Conservation (phyloP, 2,329 filamentous ascomycete genomes). For the Amauroascus niger region DNA sequence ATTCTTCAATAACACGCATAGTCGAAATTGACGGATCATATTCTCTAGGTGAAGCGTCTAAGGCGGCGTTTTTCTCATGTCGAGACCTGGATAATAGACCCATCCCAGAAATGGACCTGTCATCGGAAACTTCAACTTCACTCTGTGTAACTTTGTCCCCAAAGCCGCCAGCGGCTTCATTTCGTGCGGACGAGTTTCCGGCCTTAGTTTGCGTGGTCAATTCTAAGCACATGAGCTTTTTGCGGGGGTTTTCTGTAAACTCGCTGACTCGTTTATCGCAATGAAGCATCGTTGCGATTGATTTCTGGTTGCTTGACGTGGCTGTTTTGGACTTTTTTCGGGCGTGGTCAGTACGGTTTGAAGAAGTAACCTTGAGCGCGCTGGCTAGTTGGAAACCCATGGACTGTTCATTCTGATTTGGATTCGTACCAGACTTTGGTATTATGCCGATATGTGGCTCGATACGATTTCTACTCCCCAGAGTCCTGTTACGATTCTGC, state of each 20-base stretch:
- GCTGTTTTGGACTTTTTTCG: conserved; percentile 1
- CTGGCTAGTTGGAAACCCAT: conserved; percentile 11
- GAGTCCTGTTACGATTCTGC: not conserved
- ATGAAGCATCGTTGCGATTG: conserved; percentile 11
- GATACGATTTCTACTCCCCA: not conserved
- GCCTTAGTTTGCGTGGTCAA: conserved; percentile 14
- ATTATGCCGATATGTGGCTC: not conserved
- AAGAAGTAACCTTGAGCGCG: conserved; percentile 6
- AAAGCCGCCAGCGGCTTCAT: not conserved
- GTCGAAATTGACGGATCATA: conserved; percentile 12
- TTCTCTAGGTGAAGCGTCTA: not conserved
- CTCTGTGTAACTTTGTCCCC: not conserved
- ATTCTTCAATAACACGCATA: conserved; percentile 12
- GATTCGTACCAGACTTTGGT: not conserved
- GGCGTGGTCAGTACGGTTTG: not conserved
- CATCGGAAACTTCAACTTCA: not conserved
- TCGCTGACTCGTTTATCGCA: conserved; percentile 24
- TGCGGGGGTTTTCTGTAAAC: conserved; percentile 31
- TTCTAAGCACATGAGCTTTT: conserved; percentile 37
- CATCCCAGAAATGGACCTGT: not conserved
- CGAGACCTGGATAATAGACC: not conserved
- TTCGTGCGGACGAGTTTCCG: not conserved
- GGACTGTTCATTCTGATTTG: not conserved
- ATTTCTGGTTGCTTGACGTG: conserved; percentile 5
- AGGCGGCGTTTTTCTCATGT: not conserved